These are phyloP conservation scores for Suillus lakei DNA, from an alignment of 768 basidiomycete genomes.

Conservation along the genomic window DNA sequence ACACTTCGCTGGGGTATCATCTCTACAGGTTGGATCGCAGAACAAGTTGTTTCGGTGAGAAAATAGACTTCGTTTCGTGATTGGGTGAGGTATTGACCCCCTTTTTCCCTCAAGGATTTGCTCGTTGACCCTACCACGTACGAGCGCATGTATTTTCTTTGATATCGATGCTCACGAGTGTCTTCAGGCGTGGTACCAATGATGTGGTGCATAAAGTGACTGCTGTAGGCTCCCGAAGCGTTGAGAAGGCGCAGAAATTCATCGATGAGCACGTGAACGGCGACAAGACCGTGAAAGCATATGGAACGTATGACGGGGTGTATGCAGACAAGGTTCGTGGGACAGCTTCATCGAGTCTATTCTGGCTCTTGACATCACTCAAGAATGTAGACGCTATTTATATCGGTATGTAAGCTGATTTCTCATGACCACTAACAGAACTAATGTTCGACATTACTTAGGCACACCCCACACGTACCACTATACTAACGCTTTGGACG, in stretches of 20 bases:
- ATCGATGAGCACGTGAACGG: conserved; percentile 39
- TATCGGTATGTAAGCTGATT: conserved; percentile 38
- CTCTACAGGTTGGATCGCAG: conserved; percentile 52
- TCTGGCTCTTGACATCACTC: neutral
- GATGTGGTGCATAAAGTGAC: conserved; percentile 44
- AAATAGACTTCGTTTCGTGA: neutral
- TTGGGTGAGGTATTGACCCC: neutral
- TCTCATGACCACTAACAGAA: neutral
- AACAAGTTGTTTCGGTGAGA: conserved; percentile 47
- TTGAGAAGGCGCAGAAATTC: conserved; percentile 50
- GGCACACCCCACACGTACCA: conserved; percentile 60
- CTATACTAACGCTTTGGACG: conserved; percentile 50
- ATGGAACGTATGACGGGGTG: conserved; percentile 51
- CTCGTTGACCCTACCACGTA: conserved; percentile 52
- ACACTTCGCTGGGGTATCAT: conserved; percentile 56
- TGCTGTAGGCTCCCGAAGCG: conserved; percentile 55
- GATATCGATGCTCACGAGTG: neutral
- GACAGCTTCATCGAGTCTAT: neutral
- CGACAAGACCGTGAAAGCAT: conserved; percentile 41
- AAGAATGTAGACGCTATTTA: conserved; percentile 55
- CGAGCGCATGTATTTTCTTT: conserved; percentile 12
- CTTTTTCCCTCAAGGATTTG: conserved; percentile 40
- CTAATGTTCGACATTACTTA: conserved; percentile 10
- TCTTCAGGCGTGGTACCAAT: conserved; percentile 36
- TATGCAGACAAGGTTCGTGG: conserved; percentile 44